These are phyloP conservation scores for Mycena galopus DNA, from an alignment of 768 basidiomycete genomes.

Conservation along the genomic window DNA sequence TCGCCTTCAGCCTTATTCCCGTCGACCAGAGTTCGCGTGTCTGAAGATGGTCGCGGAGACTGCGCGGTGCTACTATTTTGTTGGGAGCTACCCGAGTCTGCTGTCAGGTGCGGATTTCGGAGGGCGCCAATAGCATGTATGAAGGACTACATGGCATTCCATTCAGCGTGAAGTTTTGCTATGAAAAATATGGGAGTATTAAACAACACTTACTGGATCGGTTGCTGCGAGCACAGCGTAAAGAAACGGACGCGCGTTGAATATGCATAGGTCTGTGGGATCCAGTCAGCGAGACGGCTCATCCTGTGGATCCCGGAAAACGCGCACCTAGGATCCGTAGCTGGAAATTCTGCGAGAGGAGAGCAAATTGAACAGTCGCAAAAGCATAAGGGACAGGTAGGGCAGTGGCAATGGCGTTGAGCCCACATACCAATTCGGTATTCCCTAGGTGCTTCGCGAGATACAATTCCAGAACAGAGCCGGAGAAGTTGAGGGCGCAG, in stretches of 20 bases:
- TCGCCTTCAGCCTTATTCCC: too few species aligned
- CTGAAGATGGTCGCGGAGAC: too few species aligned
- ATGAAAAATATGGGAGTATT: not conserved
- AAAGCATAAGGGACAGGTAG: not conserved
- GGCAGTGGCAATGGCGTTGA: not conserved
- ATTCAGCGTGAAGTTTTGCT: not conserved
- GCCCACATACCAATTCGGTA: not conserved
- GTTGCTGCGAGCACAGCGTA: not conserved
- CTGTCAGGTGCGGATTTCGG: not conserved
- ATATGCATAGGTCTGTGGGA: not conserved
- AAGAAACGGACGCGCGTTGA: not conserved
- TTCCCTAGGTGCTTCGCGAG: not conserved
- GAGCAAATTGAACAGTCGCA: not conserved
- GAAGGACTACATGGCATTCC: not conserved
- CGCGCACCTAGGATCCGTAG: not conserved
- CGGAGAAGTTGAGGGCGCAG: slow-evolving; percentile 8
- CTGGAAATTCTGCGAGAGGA: not conserved
- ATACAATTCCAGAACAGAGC: not conserved
- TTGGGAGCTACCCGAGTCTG: too few species aligned
- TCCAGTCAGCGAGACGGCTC: not conserved
- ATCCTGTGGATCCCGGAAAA: not conserved
- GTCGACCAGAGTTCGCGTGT: too few species aligned
- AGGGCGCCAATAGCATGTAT: not conserved
- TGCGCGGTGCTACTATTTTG: too few species aligned
- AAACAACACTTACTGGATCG: not conserved